phyloP scores from a whole-genome alignment of 2,329 filamentous ascomycete species.

The Fusarium citri region DNA sequence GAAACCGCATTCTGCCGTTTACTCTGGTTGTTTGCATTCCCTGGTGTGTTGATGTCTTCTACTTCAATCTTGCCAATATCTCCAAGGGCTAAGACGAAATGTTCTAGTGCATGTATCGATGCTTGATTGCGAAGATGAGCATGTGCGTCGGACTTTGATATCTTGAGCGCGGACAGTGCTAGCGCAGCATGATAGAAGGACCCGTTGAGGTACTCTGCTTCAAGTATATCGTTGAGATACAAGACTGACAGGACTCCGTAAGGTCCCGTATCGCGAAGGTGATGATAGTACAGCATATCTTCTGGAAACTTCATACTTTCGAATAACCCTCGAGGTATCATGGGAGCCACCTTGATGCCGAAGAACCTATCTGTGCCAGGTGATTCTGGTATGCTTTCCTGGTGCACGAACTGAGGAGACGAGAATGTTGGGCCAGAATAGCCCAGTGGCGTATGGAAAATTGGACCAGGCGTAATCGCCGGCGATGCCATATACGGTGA shows the following conservation, averaged over 20 bases:
- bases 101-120: conserved; percentile 27
- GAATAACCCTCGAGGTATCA: conserved; percentile 20
- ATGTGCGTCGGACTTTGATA: conserved; percentile 6
- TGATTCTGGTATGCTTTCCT: background rate
- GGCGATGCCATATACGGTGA: background rate
- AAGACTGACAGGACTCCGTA: conserved; percentile 22
- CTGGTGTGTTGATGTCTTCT: conserved; percentile 2
- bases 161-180: conserved; percentile 24
- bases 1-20: conserved; percentile 21
- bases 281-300: conserved; percentile 37
- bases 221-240: conserved; percentile 20
- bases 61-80: conserved; percentile 19
- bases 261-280: conserved; percentile 17
- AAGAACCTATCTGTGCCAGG: background rate
- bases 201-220: background rate
- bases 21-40: background rate
- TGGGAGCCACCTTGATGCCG: conserved; percentile 1
- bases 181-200: conserved; percentile 34
- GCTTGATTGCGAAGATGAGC: background rate
- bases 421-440: background rate
- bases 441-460: background rate
- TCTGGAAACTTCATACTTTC: conserved; percentile 29
- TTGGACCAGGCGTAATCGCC: background rate
- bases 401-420: background rate
- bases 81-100: conserved; percentile 29